Conservation (phyloP, 2,329 filamentous ascomycete species). For the Chaetothyriales sp. region DNA sequence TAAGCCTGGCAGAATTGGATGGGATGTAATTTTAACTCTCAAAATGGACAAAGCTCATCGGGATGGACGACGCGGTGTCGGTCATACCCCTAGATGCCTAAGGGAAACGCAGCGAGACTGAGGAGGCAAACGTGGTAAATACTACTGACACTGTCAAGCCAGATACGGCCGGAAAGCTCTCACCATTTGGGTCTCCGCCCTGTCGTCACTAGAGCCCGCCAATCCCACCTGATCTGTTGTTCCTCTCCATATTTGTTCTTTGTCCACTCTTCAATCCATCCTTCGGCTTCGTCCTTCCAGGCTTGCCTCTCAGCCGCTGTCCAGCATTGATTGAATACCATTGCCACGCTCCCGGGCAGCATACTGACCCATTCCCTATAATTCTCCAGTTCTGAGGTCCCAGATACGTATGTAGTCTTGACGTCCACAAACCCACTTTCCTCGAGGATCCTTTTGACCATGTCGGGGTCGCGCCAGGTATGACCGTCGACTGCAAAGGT, state of each 20-base stretch:
- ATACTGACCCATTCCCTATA: too few species aligned
- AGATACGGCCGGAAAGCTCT: not conserved
- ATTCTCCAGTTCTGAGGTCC: too few species aligned
- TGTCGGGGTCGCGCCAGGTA: too few species aligned
- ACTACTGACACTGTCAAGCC: not conserved
- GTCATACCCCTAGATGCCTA: not conserved
- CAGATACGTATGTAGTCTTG: too few species aligned
- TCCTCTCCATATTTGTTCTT: not conserved
- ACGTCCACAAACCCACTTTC: too few species aligned
- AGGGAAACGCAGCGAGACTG: not conserved
- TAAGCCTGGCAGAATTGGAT: conserved; percentile 27
- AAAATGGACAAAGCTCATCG: not conserved
- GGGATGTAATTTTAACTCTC: not conserved
- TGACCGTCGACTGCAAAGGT: too few species aligned
- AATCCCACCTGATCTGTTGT: not conserved
- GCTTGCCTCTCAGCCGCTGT: too few species aligned
- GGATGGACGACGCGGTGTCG: not conserved
- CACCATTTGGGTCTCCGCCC: too few species aligned
- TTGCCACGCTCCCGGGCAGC: too few species aligned
- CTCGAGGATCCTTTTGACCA: too few species aligned
- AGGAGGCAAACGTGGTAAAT: not conserved
- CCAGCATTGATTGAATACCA: too few species aligned
- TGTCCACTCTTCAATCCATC: not conserved
- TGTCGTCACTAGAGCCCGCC: not conserved
- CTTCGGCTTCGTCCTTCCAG: not conserved